phyloP scores from a whole-genome alignment of 2,329 filamentous ascomycete genomes.

The Xylaria sp. region DNA sequence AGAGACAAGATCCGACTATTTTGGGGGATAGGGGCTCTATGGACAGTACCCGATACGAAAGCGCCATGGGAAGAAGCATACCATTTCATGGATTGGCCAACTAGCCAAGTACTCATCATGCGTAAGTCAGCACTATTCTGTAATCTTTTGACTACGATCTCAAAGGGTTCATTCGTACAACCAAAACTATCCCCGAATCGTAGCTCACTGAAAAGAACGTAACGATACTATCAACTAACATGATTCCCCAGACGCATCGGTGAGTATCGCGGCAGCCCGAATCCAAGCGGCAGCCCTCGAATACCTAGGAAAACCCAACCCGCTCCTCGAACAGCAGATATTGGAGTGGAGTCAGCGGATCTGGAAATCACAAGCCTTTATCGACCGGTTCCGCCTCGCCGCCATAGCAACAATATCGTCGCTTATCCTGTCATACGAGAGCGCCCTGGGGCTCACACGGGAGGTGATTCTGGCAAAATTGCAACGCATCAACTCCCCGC shows the following conservation, averaged over 20 bases:
- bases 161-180: background rate
- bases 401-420: background rate
- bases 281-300: background rate
- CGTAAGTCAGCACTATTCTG: background rate
- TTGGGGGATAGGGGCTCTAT: background rate
- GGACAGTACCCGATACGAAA: background rate
- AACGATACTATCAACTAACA: background rate
- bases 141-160: no score
- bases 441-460: background rate
- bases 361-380: slow-evolving; percentile 1
- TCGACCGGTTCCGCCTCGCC: slow-evolving; percentile 3
- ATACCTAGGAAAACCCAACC: background rate
- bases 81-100: slow-evolving; percentile 1
- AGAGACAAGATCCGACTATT: background rate
- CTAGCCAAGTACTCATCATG: background rate
- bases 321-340: background rate
- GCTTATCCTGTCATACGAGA: slow-evolving; percentile 1
- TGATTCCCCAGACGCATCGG: background rate
- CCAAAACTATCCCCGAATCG: background rate
- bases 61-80: background rate
- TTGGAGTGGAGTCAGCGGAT: slow-evolving; percentile 1
- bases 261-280: background rate
- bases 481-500: background rate
- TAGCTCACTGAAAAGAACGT: background rate
- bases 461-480: background rate